Evolutionary conservation across 2,329 filamentous ascomycete species (phyloP).

Genomic region (Fusarium domesticum): DNA sequence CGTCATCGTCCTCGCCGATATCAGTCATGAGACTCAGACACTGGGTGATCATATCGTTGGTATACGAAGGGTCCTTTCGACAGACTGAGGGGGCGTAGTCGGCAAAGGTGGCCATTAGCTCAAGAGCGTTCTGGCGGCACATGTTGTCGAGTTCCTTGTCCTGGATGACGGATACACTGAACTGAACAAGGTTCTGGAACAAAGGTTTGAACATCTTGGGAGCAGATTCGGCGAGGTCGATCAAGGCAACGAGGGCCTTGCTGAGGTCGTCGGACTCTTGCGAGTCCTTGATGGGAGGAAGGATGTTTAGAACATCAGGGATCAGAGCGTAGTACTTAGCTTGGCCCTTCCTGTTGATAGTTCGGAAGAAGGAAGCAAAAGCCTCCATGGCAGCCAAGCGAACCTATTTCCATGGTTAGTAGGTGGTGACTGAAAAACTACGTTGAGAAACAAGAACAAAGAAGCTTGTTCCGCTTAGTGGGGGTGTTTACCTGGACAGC

Average conservation of each 20-base stretch:
- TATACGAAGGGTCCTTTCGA: constrained; percentile 88
- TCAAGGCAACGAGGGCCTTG: constrained; percentile 83
- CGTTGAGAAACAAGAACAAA: constrained; percentile 3
- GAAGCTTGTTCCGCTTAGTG: constrained; percentile 3
- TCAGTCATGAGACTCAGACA: constrained; percentile 98
- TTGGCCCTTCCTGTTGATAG: constrained; percentile 82
- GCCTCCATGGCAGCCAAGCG: constrained; percentile 93
- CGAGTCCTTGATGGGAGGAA: constrained; percentile 89
- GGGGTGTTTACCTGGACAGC: constrained; percentile 63
- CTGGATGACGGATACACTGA: constrained; percentile 89
- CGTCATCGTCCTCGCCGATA: constrained; percentile 89
- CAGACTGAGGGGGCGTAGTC: constrained; percentile 94
- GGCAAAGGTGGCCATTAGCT: constrained; percentile 97
- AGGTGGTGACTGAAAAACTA: constrained; percentile 1
- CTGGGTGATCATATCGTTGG: constrained; percentile 95
- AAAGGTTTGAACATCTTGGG: constrained; percentile 96
- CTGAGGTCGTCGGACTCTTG: constrained; percentile 88
- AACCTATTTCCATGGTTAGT: constrained; percentile 53
- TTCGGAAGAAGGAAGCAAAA: constrained; percentile 93
- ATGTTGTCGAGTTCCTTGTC: constrained; percentile 92
- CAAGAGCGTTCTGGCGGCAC: constrained; percentile 88
- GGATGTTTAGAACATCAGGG: constrained; percentile 87
- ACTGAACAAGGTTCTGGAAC: constrained; percentile 90
- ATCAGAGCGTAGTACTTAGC: constrained; percentile 83
- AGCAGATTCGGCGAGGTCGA: constrained; percentile 89